A percentile compares a stretch with the other conserved stretches of the same genome.
phyloP scores from a whole-genome alignment of 2,329 filamentous ascomycete genomes.

The Penicillium psychrosexuale region DNA sequence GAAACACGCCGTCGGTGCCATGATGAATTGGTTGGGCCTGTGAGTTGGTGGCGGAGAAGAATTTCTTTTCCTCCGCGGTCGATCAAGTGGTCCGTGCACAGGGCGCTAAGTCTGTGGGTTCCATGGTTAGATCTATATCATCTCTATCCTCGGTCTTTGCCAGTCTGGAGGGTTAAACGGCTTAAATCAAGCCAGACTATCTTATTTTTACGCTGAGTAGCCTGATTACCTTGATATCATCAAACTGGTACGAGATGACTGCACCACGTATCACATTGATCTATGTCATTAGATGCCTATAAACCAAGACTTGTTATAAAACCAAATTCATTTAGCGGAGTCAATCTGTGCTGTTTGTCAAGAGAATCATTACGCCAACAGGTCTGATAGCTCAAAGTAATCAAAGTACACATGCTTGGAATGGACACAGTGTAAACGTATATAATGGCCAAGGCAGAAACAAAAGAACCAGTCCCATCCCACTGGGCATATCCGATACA shows the following conservation, averaged over 20 bases:
- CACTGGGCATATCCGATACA: too few relatives aligned
- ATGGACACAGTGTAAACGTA: background rate
- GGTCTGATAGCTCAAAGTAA: background rate
- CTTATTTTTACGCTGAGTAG: too few relatives aligned
- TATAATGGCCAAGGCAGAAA: background rate
- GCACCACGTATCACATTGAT: too few relatives aligned
- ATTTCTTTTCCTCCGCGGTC: slow-evolving; percentile 20
- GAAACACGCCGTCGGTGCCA: slow-evolving; percentile 75
- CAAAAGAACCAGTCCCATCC: background rate
- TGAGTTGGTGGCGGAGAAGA: slow-evolving; percentile 19
- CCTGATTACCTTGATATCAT: too few relatives aligned
- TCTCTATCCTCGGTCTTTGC: background rate
- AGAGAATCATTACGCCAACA: background rate
- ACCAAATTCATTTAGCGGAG: too few relatives aligned
- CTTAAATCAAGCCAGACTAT: too few relatives aligned
- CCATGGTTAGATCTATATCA: background rate
- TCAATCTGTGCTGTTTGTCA: background rate
- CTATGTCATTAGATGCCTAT: too few relatives aligned
- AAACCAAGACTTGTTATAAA: too few relatives aligned
- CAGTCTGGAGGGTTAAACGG: too few relatives aligned
- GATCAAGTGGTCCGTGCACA: background rate
- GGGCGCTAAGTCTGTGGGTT: background rate
- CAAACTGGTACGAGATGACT: too few relatives aligned
- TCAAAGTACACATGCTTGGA: background rate
- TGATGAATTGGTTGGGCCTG: slow-evolving; percentile 36